A percentile compares a stretch with the other conserved stretches of the same genome.
These are phyloP conservation scores for Apophysomyces elegans DNA, from an alignment of 371 early-diverging fungal species.

Conservation along the genomic window DNA sequence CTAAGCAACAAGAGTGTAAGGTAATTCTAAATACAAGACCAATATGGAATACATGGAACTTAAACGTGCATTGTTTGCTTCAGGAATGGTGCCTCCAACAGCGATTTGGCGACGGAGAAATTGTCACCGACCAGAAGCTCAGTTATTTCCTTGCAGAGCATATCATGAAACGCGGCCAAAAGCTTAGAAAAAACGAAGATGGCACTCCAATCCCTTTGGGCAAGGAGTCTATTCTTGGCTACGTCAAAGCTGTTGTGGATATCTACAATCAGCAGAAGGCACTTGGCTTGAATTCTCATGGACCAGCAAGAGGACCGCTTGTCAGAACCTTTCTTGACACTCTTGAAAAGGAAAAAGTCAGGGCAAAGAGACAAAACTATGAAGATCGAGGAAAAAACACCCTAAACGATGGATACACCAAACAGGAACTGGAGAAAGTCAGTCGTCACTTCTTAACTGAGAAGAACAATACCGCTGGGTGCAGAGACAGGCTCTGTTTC, in stretches of 20 bases:
- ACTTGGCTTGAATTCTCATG: background rate
- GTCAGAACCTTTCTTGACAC: conserved; percentile 10
- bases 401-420: conserved; percentile 13
- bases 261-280: background rate
- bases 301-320: background rate
- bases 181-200: conserved; percentile 10
- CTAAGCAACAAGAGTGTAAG: no score
- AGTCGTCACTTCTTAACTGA: background rate
- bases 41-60: no score
- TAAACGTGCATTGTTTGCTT: no score
- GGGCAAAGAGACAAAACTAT: background rate
- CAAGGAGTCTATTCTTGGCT: background rate
- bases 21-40: no score
- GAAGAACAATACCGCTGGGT: background rate
- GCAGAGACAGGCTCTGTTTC: conserved; percentile 13
- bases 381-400: conserved; percentile 13
- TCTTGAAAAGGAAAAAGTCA: background rate
- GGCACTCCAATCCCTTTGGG: conserved; percentile 9
- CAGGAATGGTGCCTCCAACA: conserved; percentile 3
- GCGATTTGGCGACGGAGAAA: conserved; percentile 3
- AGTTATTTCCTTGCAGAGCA: conserved; percentile 4
- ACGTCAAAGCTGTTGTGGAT: conserved; percentile 7
- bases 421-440: conserved; percentile 11
- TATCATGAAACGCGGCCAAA: background rate
- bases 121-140: background rate